Conservation (phyloP, 2,329 filamentous ascomycete species). For the Fusarium sp. region DNA sequence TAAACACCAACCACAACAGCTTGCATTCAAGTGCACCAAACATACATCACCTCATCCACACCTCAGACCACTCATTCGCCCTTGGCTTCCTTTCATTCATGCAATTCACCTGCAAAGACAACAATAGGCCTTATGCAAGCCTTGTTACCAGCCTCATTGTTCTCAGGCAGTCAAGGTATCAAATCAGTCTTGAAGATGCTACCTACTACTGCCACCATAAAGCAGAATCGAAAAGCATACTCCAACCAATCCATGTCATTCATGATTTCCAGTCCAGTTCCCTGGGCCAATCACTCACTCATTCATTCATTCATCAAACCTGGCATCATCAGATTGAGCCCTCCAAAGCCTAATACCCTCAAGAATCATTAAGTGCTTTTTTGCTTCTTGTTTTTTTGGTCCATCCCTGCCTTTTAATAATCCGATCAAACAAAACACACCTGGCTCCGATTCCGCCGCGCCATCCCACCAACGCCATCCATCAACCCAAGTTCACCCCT, state of each 20-base stretch:
- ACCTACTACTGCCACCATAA: conserved; percentile 20
- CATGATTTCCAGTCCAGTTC: conserved; percentile 26
- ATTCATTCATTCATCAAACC: conserved; percentile 10
- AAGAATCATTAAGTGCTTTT: conserved; percentile 37
- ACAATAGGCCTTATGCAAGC: background rate
- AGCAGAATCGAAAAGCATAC: conserved; percentile 24
- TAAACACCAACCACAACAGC: background rate
- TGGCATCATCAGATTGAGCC: conserved; percentile 23
- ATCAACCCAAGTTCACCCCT: conserved; percentile 36
- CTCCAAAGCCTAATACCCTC: conserved; percentile 12
- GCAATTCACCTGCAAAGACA: background rate
- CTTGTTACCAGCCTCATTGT: background rate
- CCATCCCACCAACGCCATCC: conserved; percentile 37
- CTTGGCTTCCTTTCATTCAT: background rate
- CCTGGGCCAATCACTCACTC: conserved; percentile 28
- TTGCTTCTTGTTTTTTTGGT: conserved; percentile 29
- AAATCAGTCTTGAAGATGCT: conserved; percentile 37
- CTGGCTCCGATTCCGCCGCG: conserved; percentile 30
- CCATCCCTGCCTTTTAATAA: conserved; percentile 14
- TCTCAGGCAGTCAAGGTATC: conserved; percentile 26
- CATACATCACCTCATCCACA: background rate
- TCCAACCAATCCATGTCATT: conserved; percentile 28
- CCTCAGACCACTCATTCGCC: background rate
- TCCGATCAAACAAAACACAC: conserved; percentile 34
- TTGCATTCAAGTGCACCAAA: background rate